Evolutionary conservation across 2,329 filamentous ascomycete species (phyloP).

Genomic region (Colletotrichum tamarilloi): DNA sequence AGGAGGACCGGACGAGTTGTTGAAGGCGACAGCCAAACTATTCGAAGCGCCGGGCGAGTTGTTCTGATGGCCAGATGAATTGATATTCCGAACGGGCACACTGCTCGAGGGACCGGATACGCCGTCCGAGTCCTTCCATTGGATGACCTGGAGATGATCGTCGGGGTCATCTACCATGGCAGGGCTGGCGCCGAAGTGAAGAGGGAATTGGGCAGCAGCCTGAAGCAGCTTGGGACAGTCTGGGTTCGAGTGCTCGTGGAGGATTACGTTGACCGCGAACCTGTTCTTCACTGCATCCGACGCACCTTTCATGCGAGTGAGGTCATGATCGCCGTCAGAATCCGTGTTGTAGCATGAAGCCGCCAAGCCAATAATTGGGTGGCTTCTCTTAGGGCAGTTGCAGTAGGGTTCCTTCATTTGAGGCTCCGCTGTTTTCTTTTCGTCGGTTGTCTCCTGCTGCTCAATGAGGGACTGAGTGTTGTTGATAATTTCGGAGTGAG

Average conservation of each 20-base stretch:
- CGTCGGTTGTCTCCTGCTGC: neutral
- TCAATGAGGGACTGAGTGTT: neutral
- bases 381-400: constrained; percentile 12
- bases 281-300: constrained; percentile 2
- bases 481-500: neutral
- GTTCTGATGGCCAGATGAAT: neutral
- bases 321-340: neutral
- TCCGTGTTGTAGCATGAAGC: constrained; percentile 5
- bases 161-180: neutral
- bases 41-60: neutral
- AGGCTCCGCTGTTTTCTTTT: neutral
- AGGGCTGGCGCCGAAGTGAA: constrained; percentile 23
- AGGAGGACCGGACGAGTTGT: no score
- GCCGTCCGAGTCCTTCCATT: neutral
- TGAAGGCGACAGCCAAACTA: no score
- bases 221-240: constrained; percentile 23
- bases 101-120: neutral
- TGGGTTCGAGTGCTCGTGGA: neutral
- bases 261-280: constrained; percentile 24
- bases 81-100: neutral
- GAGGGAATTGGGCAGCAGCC: neutral
- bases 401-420: neutral
- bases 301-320: neutral
- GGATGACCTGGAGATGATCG: neutral
- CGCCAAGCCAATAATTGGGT: constrained; percentile 6